Evolutionary conservation across 2,329 filamentous ascomycete species (phyloP), one percentile per base, ranked within the genome.

Genomic region (Alternaria tenuissima): DNA sequence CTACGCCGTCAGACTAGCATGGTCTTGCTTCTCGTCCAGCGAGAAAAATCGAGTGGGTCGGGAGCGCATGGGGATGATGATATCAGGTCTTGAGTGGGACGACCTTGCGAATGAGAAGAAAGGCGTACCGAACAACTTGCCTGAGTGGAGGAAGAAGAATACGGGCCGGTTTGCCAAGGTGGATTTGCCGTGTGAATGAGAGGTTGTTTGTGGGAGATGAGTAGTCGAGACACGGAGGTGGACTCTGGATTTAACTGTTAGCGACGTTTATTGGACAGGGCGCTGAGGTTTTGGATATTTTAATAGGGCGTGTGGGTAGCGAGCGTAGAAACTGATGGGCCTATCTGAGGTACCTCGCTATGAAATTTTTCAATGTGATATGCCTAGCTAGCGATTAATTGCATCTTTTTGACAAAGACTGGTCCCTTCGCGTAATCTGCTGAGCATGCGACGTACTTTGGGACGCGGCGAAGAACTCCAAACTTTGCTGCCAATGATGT

Each of bases 131-230:
- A 73, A 73, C 43, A 16, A 16, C 5, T 38, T 74, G 18, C 70
- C 70, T 1, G 68, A 69, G 28, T 73, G 70, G 72, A 68, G 44
- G 48, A 69, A 68, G 48, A 26, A 20, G 5, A 55, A 42, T 6
- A 73, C 66, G 2, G 59, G 66, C n/a, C 48, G 36, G 18, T 69
- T 63, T 18, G 60, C 61, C 2, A 42, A n/a, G n/a, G 5, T 3
- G 3, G 22, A n/a, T 28, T 36, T 5, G 32, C 32, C 5, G 12
- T 36, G 5, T 36, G 32, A 36, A 14, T 36, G 5, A 36, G 32
- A 16, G 12, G 32, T 16, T 34, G 32, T 34, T 0, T 34, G 5
- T 34, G 4, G 32, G 32, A 16, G 32, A 11, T 12, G 12, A 22
- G 18, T 32, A n/a, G 26, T 30, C 47, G 48, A 30, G 26, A 12